These are phyloP conservation scores for Lactarius sp. DNA, from an alignment of 768 basidiomycete species.

Conservation along the genomic window DNA sequence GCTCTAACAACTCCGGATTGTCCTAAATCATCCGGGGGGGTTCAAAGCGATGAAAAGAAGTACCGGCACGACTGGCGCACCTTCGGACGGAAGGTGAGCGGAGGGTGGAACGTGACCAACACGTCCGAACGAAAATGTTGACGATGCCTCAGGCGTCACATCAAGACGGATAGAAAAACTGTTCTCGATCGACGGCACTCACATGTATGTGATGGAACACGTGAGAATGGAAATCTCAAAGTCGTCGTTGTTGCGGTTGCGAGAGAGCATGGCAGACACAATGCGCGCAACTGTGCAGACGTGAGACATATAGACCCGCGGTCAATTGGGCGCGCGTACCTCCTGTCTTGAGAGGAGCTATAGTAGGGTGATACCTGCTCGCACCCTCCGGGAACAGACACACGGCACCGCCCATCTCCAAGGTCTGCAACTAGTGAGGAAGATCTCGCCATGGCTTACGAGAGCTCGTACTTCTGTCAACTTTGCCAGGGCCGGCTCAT, in stretches of 20 bases:
- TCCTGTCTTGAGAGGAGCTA: slow-evolving; percentile 85
- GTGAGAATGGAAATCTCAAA: slow-evolving; percentile 72
- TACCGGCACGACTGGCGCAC: slow-evolving; percentile 24
- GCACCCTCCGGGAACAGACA: slow-evolving; percentile 86
- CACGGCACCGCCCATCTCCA: slow-evolving; percentile 71
- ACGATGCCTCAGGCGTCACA: slow-evolving; percentile 51
- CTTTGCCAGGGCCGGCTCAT: slow-evolving; percentile 60
- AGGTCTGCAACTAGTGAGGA: slow-evolving; percentile 43
- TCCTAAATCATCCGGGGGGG: slow-evolving; percentile 36
- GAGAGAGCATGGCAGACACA: slow-evolving; percentile 69
- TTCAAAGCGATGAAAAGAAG: not conserved
- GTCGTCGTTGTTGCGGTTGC: slow-evolving; percentile 58
- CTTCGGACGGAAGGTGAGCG: slow-evolving; percentile 64
- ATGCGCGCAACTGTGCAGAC: slow-evolving; percentile 61
- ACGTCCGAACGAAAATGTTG: slow-evolving; percentile 88
- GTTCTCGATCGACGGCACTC: slow-evolving; percentile 20
- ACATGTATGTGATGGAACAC: slow-evolving; percentile 84
- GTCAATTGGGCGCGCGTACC: slow-evolving; percentile 39
- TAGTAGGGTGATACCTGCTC: slow-evolving; percentile 81
- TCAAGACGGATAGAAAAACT: slow-evolving; percentile 11
- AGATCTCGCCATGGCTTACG: slow-evolving; percentile 15
- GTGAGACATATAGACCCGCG: not conserved
- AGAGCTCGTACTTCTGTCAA: slow-evolving; percentile 52
- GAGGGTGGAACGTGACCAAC: slow-evolving; percentile 73
- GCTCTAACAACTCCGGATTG: slow-evolving; percentile 66